Evolutionary conservation across 257 asterid species (phyloP).

Genomic region (Capsicum chinense): DNA sequence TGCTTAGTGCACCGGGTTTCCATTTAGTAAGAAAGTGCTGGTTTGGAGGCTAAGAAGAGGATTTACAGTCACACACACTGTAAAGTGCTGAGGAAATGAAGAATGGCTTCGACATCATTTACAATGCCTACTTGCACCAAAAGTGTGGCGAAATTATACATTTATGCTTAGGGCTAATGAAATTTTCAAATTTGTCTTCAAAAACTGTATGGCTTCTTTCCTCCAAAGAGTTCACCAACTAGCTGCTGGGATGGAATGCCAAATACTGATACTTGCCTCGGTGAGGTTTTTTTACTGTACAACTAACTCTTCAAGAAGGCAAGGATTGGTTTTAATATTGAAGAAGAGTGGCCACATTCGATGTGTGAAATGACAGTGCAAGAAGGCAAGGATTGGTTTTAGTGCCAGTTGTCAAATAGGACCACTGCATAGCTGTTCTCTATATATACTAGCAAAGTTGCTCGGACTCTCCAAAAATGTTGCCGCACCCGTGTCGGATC

Average conservation of each 20-base stretch:
- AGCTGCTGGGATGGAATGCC: background rate
- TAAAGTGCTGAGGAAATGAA: background rate
- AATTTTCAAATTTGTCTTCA: background rate
- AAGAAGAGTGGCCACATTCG: background rate
- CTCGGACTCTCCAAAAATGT: too few relatives aligned
- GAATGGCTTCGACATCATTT: conserved; percentile 7
- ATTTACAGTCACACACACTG: background rate
- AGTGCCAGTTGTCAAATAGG: too few relatives aligned
- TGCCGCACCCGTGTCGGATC: too few relatives aligned
- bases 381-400: background rate
- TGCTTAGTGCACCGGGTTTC: too few relatives aligned
- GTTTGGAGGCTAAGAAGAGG: background rate
- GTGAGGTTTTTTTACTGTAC: background rate
- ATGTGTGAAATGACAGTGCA: conserved; percentile 6
- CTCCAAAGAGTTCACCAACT: conserved; percentile 12
- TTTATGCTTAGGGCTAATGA: background rate
- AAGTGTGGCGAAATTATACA: background rate
- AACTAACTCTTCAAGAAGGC: conserved; percentile 18
- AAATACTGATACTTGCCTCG: background rate
- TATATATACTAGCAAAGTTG: too few relatives aligned
- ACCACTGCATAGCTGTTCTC: too few relatives aligned
- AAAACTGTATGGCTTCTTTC: background rate
- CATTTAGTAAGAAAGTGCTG: background rate
- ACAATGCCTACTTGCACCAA: conserved; percentile 12
- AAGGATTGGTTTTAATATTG: background rate